Evolutionary conservation across 1,284 basidiomycete genomes (phyloP).

Genomic region (Ustilago lituana): DNA sequence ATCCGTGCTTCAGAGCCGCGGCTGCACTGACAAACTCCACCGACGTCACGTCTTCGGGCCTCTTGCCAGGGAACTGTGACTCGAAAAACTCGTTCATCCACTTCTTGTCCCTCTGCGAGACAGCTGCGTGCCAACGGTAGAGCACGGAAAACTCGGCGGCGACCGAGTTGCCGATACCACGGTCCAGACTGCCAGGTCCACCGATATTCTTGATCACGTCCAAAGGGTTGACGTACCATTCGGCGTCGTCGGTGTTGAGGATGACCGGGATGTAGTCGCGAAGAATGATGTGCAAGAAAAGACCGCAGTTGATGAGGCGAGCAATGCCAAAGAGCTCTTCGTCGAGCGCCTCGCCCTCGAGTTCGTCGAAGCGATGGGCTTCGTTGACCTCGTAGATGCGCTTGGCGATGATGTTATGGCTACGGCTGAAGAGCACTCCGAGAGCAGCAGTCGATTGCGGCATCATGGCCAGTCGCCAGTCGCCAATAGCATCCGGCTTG

Average conservation of each 20-base stretch:
- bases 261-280: conserved; percentile 60
- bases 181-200: conserved; percentile 36
- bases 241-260: conserved; percentile 54
- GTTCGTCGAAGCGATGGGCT: conserved; percentile 31
- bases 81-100: conserved; percentile 56
- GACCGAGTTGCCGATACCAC: conserved; percentile 55
- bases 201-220: conserved; percentile 46
- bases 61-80: conserved; percentile 31
- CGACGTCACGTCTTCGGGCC: conserved; percentile 70
- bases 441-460: conserved; percentile 78
- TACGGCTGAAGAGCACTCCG: conserved; percentile 74
- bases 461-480: conserved; percentile 72
- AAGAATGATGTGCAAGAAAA: conserved; percentile 48
- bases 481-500: conserved; percentile 44
- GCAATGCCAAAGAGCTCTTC: conserved; percentile 54
- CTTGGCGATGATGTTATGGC: conserved; percentile 81
- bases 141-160: conserved; percentile 53
- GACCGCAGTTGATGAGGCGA: conserved; percentile 46
- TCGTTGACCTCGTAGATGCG: conserved; percentile 72
- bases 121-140: conserved; percentile 57
- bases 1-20: conserved; percentile 46
- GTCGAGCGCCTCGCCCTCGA: conserved; percentile 45
- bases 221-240: conserved; percentile 55
- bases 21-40: conserved; percentile 73
- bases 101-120: conserved; percentile 52